Conservation (phyloP, 352 stramenopile species). For the Phytophthora cryptogea region DNA sequence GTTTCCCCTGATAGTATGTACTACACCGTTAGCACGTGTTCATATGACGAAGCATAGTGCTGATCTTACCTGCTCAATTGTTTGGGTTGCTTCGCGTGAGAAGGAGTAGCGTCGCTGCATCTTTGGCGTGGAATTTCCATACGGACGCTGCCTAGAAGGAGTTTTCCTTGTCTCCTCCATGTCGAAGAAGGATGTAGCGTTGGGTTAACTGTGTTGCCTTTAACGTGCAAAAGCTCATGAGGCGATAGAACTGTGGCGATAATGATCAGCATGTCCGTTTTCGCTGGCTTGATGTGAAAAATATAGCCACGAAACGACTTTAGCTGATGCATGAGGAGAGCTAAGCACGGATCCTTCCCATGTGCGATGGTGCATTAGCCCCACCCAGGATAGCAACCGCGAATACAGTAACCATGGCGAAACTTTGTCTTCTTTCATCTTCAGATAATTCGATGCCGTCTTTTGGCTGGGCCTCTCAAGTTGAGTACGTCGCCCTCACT, state of each 20-base stretch:
- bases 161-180: slow-evolving; percentile 12
- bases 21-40: slow-evolving; percentile 7
- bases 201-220: slow-evolving; percentile 1
- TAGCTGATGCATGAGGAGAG: background rate
- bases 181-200: slow-evolving; percentile 2
- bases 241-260: background rate
- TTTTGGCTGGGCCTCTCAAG: slow-evolving; percentile 22
- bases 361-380: slow-evolving; percentile 16
- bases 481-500: slow-evolving; percentile 14
- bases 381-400: background rate
- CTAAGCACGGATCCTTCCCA: slow-evolving; percentile 5
- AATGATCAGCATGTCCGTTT: slow-evolving; percentile 1
- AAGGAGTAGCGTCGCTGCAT: slow-evolving; percentile 42
- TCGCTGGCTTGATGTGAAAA: slow-evolving; percentile 14
- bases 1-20: slow-evolving; percentile 5
- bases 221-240: slow-evolving; percentile 2
- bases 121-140: slow-evolving; percentile 15
- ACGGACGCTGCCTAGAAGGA: slow-evolving; percentile 20
- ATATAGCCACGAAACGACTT: slow-evolving; percentile 38
- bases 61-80: slow-evolving; percentile 31
- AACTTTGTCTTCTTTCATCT: slow-evolving; percentile 9
- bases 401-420: slow-evolving; percentile 11
- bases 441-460: slow-evolving; percentile 13
- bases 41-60: background rate
- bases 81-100: slow-evolving; percentile 20